A percentile compares a stretch with the other conserved stretches of the same genome.
Conservation (phyloP, 192 early-diverging fungal species). For the Linnemannia zychae region DNA sequence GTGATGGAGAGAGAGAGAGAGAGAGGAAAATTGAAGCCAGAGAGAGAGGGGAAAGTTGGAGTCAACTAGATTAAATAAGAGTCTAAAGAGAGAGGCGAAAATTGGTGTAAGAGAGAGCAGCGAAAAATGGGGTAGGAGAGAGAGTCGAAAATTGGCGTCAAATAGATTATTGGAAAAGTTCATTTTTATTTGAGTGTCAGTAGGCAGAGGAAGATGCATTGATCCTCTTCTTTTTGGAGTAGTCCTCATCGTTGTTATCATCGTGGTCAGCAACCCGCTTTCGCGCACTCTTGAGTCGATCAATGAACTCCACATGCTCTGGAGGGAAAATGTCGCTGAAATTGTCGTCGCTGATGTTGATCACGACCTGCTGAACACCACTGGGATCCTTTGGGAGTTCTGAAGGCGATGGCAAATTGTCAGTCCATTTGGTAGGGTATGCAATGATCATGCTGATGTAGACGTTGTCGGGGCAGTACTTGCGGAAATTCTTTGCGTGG, state of each 20-base stretch:
- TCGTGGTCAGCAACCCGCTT: constrained; percentile 23
- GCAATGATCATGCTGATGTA: constrained; percentile 33
- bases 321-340: constrained; percentile 10
- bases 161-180: too few relatives aligned
- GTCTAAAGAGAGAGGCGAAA: too few relatives aligned
- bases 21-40: constrained; percentile 45
- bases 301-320: constrained; percentile 23
- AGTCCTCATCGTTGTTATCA: constrained; percentile 21
- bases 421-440: constrained; percentile 1
- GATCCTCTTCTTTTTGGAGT: constrained; percentile 1
- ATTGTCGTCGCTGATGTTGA: constrained; percentile 13
- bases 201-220: constrained; percentile 26
- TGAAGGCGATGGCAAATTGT: constrained; percentile 9
- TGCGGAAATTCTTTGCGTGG: constrained; percentile 20
- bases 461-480: constrained; percentile 25
- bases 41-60: too few relatives aligned
- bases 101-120: too few relatives aligned
- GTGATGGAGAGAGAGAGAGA: too few relatives aligned
- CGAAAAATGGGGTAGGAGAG: too few relatives aligned
- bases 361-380: constrained; percentile 31
- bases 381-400: constrained; percentile 2
- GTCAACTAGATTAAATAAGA: too few relatives aligned
- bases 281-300: constrained; percentile 13
- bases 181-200: too few relatives aligned
- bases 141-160: too few relatives aligned